Conservation (phyloP, 164 flowering plant species). For the Annona cherimola region DNA sequence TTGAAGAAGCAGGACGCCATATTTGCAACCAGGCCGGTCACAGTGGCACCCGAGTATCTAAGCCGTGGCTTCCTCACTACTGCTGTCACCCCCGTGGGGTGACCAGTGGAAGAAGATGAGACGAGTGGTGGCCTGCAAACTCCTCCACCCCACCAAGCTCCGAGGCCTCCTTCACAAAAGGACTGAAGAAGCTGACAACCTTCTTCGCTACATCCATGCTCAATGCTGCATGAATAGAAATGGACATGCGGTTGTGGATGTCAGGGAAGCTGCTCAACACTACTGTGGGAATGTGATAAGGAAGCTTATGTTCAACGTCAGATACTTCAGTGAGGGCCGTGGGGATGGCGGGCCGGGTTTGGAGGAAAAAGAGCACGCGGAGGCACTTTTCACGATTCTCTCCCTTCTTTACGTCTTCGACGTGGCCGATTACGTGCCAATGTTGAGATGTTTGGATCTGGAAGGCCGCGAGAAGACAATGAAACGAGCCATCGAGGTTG, state of each 20-base stretch:
- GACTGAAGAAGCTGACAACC: slow-evolving; percentile 23
- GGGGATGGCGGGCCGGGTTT: slow-evolving; percentile 21
- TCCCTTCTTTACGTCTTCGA: slow-evolving; percentile 19
- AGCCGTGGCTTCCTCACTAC: no score
- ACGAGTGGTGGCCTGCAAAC: no score
- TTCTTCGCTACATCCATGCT: slow-evolving; percentile 19
- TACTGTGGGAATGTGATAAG: slow-evolving; percentile 25
- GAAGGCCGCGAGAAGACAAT: slow-evolving; percentile 37
- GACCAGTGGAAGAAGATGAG: no score
- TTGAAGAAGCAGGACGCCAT: no score
- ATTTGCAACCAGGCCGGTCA: no score
- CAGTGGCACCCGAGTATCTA: no score
- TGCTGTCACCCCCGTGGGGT: no score
- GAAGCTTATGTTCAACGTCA: slow-evolving; percentile 20
- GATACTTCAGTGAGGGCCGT: slow-evolving; percentile 20
- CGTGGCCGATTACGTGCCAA: slow-evolving; percentile 25
- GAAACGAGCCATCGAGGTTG: slow-evolving; percentile 8
- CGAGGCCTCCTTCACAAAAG: slow-evolving; percentile 28
- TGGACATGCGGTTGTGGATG: slow-evolving; percentile 3
- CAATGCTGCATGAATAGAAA: not conserved
- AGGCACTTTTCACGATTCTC: slow-evolving; percentile 15
- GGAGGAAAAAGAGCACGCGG: slow-evolving; percentile 21
- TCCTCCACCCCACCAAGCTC: no score
- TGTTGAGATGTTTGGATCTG: slow-evolving; percentile 25
- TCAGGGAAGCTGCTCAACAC: slow-evolving; percentile 7